Evolutionary conservation across 495 filamentous ascomycete genomes (phyloP).

Genomic region (Penicillium flavigenum): DNA sequence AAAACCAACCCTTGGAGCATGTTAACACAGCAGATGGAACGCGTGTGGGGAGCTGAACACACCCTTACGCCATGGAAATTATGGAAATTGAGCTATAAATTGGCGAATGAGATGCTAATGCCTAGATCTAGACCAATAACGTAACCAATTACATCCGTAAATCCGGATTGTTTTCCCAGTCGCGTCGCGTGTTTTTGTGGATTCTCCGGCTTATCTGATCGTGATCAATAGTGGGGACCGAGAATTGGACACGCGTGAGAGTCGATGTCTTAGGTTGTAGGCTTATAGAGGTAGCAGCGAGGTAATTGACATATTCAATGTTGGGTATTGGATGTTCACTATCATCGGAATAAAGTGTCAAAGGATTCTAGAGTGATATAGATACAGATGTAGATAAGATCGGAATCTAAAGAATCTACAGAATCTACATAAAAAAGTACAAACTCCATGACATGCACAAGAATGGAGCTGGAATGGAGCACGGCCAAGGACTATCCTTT

Average conservation of each 20-base stretch:
- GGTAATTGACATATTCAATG: neutral
- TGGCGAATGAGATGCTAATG: neutral
- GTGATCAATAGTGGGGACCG: slow-evolving; percentile 25
- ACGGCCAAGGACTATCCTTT: slow-evolving; percentile 25
- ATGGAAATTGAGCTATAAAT: neutral
- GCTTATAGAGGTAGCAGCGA: neutral
- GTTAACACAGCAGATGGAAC: neutral
- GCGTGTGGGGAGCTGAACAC: slow-evolving; percentile 10
- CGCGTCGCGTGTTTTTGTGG: slow-evolving; percentile 27
- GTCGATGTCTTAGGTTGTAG: neutral
- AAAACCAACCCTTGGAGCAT: neutral
- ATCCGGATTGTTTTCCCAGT: slow-evolving; percentile 24
- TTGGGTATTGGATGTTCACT: neutral
- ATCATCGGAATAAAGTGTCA: neutral
- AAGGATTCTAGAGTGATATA: neutral
- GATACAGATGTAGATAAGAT: slow-evolving; percentile 13
- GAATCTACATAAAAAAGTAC: neutral
- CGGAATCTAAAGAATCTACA: neutral
- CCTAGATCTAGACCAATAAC: slow-evolving; percentile 11
- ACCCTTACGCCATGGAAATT: neutral
- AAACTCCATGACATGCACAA: slow-evolving; percentile 12
- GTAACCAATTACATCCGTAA: slow-evolving; percentile 30
- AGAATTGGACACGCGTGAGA: slow-evolving; percentile 22
- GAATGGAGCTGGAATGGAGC: slow-evolving; percentile 25
- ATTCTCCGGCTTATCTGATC: slow-evolving; percentile 31